Evolutionary conservation across 2,329 filamentous ascomycete genomes (phyloP).

Genomic region (Leptosphaerulina australis): DNA sequence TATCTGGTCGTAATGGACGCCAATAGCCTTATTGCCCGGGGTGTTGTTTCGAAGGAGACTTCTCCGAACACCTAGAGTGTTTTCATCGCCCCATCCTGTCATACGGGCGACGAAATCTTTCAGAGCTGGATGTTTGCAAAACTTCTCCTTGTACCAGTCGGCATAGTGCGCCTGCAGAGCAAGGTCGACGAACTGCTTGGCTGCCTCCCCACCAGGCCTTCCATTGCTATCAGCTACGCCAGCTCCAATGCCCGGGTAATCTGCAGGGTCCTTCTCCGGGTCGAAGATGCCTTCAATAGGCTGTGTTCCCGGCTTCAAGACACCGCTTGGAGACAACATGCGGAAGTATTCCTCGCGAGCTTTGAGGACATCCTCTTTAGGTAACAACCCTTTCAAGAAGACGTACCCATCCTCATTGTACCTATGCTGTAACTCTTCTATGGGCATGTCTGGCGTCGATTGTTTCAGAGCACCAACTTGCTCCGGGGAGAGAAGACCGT

Average conservation of each 20-base stretch:
- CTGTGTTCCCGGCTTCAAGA: slow-evolving; percentile 60
- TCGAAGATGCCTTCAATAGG: slow-evolving; percentile 63
- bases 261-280: slow-evolving; percentile 47
- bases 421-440: slow-evolving; percentile 56
- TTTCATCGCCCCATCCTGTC: slow-evolving; percentile 59
- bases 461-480: slow-evolving; percentile 53
- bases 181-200: slow-evolving; percentile 55
- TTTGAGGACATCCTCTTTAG: slow-evolving; percentile 59
- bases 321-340: slow-evolving; percentile 60
- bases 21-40: slow-evolving; percentile 62
- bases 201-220: slow-evolving; percentile 52
- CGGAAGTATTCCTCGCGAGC: slow-evolving; percentile 61
- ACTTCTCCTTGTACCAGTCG: slow-evolving; percentile 56
- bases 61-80: slow-evolving; percentile 55
- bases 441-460: slow-evolving; percentile 53
- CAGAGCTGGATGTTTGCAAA: slow-evolving; percentile 61
- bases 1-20: slow-evolving; percentile 67
- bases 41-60: slow-evolving; percentile 64
- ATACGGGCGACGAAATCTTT: slow-evolving; percentile 58
- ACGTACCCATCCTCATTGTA: slow-evolving; percentile 61
- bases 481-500: slow-evolving; percentile 54
- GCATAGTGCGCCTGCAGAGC: slow-evolving; percentile 60
- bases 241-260: slow-evolving; percentile 62
- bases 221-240: slow-evolving; percentile 55
- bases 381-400: slow-evolving; percentile 61